A percentile compares a stretch with the other conserved stretches of the same genome.
phyloP scores from a whole-genome alignment of 441 rosid genomes.

The Hura crepitans region DNA sequence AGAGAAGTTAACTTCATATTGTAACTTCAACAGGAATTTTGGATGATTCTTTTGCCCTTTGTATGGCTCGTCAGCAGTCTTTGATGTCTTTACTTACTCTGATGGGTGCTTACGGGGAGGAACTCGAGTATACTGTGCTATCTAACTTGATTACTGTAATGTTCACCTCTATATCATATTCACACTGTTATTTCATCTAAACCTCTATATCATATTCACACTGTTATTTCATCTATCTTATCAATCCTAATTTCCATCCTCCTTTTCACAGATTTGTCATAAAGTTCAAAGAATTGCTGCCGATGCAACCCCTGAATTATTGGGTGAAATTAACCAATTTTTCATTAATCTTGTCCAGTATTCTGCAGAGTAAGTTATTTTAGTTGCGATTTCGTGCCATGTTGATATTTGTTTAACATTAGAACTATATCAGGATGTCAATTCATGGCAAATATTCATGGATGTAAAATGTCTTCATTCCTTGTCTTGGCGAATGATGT shows the following conservation, averaged over 20 bases:
- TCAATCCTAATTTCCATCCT: slow-evolving; percentile 27
- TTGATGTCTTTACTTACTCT: slow-evolving; percentile 74
- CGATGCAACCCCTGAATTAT: slow-evolving; percentile 62
- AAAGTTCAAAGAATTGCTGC: slow-evolving; percentile 68
- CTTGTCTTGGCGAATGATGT: background rate
- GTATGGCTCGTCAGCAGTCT: slow-evolving; percentile 83
- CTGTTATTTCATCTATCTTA: background rate
- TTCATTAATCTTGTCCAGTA: slow-evolving; percentile 55
- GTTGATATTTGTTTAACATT: background rate
- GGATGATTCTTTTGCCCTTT: slow-evolving; percentile 91
- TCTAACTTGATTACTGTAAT: slow-evolving; percentile 76
- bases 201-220: slow-evolving; percentile 5
- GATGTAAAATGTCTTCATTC: background rate
- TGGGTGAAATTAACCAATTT: slow-evolving; percentile 49
- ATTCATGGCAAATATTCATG: background rate
- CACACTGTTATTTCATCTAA: background rate
- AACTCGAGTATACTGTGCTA: slow-evolving; percentile 70
- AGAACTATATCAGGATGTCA: background rate
- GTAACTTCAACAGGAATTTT: slow-evolving; percentile 58
- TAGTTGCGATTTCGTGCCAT: slow-evolving; percentile 6
- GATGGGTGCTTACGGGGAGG: slow-evolving; percentile 73
- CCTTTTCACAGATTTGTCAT: slow-evolving; percentile 53
- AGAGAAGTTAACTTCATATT: slow-evolving; percentile 20
- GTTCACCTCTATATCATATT: slow-evolving; percentile 20
- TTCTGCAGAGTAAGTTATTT: slow-evolving; percentile 67